Conservation (phyloP, 768 basidiomycete species). For the Holtermannia corniformis region DNA sequence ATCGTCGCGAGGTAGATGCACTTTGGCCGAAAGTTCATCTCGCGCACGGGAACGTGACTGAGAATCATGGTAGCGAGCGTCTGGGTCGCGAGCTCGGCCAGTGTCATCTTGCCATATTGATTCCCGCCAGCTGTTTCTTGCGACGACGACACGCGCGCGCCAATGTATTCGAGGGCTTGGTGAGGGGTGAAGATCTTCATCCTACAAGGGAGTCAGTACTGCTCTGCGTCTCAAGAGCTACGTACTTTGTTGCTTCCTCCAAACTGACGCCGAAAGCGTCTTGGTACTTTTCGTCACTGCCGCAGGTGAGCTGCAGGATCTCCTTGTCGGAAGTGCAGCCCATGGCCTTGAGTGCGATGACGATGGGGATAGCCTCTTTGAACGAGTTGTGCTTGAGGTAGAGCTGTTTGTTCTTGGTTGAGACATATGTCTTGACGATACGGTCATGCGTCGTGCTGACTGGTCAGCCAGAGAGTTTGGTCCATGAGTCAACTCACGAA, state of each 20-base stretch:
- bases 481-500: conserved; percentile 59
- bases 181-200: conserved; percentile 68
- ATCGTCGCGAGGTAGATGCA: conserved; percentile 96
- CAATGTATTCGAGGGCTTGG: conserved; percentile 92
- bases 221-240: conserved; percentile 47
- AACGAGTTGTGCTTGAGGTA: conserved; percentile 97
- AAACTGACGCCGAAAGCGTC: conserved; percentile 78
- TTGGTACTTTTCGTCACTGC: conserved; percentile 79
- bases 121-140: conserved; percentile 46
- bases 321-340: conserved; percentile 97
- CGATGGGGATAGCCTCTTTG: conserved; percentile 93
- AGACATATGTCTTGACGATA: conserved; percentile 96
- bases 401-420: conserved; percentile 87
- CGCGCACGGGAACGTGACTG: conserved; percentile 85
- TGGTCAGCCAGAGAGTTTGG: conserved; percentile 55
- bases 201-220: conserved; percentile 7
- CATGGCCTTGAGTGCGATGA: conserved; percentile 89
- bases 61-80: conserved; percentile 95
- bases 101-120: conserved; percentile 51
- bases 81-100: conserved; percentile 87
- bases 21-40: conserved; percentile 82
- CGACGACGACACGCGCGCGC: conserved; percentile 71
- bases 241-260: conserved; percentile 75
- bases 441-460: conserved; percentile 48
- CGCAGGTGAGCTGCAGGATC: conserved; percentile 85